Evolutionary conservation across 2,329 filamentous ascomycete species (phyloP), one percentile per base, ranked within the genome.

Genomic region (Colletotrichum filicis): DNA sequence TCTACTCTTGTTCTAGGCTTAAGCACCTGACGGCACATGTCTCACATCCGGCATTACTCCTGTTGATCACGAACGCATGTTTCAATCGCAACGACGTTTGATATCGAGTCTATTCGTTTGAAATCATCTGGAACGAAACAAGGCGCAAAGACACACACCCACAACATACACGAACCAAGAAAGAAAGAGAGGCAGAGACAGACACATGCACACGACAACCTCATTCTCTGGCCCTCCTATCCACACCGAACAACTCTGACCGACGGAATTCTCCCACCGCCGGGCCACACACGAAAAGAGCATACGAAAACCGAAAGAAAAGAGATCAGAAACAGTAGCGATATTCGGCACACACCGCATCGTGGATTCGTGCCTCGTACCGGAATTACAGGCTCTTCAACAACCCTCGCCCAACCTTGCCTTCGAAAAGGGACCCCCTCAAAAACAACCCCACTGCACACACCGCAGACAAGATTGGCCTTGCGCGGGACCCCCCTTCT

Each of bases 301-400:
- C 42, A 49, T 19, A 49, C 42, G 42, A 49, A 49, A 49, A 3
- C 16, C 60, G 32, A 16, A 19, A 16, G 24, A 26, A 22, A 7
- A 52, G 26, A 46, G 11, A 32, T 19, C 42, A 53, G 28, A 56
- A 26, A 28, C 53, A 5, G 35, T 71, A 53, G 60, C 30, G 53
- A 63, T 58, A 55, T 63, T 61, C 55, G 42, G 64, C 66, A 37
- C 66, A 56, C 58, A 28, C 61, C 70, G 70, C 42, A 49, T 49
- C 42, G 42, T 49, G 19, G 59, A 61, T 35, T 35, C 61, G 53
- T 52, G 53, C 56, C 69, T 53, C 66, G n/a, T 53, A 70, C 65
- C 70, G 70, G 70, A 65, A 73, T 73, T 70, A 35, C 60, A 73
- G 59, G 55, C 58, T 49, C 24, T 55, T 22, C 58, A 11, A 30